phyloP scores from a whole-genome alignment of 257 asterid genomes.

The Gentiana dahurica region DNA sequence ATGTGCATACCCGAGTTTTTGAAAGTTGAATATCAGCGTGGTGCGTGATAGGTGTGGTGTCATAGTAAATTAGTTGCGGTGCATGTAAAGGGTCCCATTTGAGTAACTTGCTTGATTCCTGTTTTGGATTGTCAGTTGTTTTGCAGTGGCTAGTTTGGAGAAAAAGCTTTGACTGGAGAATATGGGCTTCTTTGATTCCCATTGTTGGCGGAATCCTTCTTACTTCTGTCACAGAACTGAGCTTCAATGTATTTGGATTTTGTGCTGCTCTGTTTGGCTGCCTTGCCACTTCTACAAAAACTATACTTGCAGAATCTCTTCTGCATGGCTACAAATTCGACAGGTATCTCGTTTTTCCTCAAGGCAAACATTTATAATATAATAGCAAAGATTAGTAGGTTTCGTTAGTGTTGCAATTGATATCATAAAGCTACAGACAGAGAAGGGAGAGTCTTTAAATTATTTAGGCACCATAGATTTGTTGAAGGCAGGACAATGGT shows the following conservation, averaged over 20 bases:
- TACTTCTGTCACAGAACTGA: conserved; percentile 40
- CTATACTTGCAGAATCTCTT: conserved; percentile 41
- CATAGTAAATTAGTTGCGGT: too few relatives aligned
- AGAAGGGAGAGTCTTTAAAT: too few relatives aligned
- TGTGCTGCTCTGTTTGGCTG: conserved; percentile 47
- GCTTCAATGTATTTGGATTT: conserved; percentile 34
- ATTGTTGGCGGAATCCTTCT: conserved; percentile 51
- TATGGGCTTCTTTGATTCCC: conserved; percentile 39
- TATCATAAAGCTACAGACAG: too few relatives aligned
- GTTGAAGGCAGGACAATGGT: too few relatives aligned
- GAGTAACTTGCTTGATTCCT: background rate
- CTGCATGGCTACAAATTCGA: conserved; percentile 43
- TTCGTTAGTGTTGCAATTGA: too few relatives aligned
- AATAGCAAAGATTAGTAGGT: too few relatives aligned
- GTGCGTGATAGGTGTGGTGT: too few relatives aligned
- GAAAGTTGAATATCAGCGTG: too few relatives aligned
- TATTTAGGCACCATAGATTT: too few relatives aligned
- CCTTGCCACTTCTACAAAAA: conserved; percentile 43
- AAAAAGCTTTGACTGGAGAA: conserved; percentile 34
- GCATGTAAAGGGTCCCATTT: too few relatives aligned
- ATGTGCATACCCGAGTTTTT: too few relatives aligned
- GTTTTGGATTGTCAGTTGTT: conserved; percentile 22
- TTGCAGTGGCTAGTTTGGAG: conserved; percentile 48
- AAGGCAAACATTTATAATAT: too few relatives aligned
- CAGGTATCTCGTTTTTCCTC: conserved; percentile 19